phyloP scores from a whole-genome alignment of 2,329 filamentous ascomycete genomes.

The Botrytis elliptica region DNA sequence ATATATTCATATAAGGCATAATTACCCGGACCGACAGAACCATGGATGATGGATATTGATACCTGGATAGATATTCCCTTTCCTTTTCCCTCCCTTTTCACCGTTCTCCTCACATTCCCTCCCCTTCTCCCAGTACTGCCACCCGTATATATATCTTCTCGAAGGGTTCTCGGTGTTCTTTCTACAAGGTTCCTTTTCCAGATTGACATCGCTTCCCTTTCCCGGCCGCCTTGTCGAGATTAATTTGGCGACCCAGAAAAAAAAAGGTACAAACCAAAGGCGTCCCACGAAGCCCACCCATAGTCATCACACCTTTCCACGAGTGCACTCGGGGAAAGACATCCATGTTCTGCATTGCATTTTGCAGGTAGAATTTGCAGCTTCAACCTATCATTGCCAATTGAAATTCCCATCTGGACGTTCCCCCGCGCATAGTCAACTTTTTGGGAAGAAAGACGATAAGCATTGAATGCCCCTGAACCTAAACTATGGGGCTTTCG shows the following conservation, averaged over 20 bases:
- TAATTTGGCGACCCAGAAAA: constrained; percentile 16
- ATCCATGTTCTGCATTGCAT: constrained; percentile 21
- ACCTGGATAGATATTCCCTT: too few species aligned
- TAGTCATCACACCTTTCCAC: constrained; percentile 1
- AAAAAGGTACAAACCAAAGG: constrained; percentile 12
- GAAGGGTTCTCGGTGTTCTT: background rate
- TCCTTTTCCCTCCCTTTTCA: background rate
- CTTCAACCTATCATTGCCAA: constrained; percentile 8
- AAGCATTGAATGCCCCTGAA: constrained; percentile 9
- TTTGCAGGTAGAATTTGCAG: background rate
- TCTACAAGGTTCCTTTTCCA: background rate
- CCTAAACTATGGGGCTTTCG: constrained; percentile 1
- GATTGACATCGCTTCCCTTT: background rate
- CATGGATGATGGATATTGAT: background rate
- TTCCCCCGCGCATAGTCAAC: background rate
- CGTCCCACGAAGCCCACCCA: constrained; percentile 7
- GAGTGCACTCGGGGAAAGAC: constrained; percentile 4
- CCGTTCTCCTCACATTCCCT: background rate
- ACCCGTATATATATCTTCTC: background rate
- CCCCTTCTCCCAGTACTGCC: too few species aligned
- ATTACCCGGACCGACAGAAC: background rate
- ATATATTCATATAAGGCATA: constrained; percentile 11
- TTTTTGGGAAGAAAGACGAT: background rate
- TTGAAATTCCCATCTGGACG: constrained; percentile 8
- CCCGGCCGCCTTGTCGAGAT: constrained; percentile 18